These are phyloP conservation scores for Fraxinus sp. DNA, from an alignment of 305 asterid genomes.

Conservation along the genomic window DNA sequence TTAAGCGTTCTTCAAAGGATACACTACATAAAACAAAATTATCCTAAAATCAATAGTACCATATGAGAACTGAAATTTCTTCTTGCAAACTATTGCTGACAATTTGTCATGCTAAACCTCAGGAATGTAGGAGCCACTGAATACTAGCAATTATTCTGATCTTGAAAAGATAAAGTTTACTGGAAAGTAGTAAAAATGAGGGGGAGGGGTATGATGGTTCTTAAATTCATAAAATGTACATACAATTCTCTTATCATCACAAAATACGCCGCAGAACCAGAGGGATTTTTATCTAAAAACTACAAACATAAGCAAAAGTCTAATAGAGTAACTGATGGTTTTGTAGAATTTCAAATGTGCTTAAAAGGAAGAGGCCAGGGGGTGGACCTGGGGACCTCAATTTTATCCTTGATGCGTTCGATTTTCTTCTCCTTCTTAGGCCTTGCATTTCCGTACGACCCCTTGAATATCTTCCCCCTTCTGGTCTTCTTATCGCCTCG, in stretches of 20 bases:
- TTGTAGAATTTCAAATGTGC: conserved; percentile 44
- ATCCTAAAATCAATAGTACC: background rate
- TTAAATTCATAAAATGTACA: background rate
- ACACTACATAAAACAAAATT: background rate
- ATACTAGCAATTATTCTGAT: background rate
- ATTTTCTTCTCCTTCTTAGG: conserved; percentile 75
- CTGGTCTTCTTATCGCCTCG: conserved; percentile 89
- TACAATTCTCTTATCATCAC: background rate
- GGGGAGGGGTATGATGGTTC: background rate
- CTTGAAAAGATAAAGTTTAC: background rate
- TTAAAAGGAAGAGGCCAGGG: conserved; percentile 98
- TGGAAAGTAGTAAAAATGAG: background rate
- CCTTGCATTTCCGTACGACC: conserved; percentile 70
- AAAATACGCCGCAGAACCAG: background rate
- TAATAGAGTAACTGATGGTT: background rate
- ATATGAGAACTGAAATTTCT: background rate
- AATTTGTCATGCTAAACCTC: background rate
- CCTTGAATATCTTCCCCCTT: conserved; percentile 87
- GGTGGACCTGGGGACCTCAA: conserved; percentile 94
- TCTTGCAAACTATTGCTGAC: background rate
- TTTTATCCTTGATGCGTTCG: conserved; percentile 80
- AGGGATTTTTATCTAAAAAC: background rate
- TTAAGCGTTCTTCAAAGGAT: background rate
- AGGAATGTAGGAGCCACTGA: background rate
- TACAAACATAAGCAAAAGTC: background rate